Percentiles rank a stretch among this genome's conserved stretches.
Conservation (phyloP, 176 grass and related monocot species). For the Areca catechu region DNA sequence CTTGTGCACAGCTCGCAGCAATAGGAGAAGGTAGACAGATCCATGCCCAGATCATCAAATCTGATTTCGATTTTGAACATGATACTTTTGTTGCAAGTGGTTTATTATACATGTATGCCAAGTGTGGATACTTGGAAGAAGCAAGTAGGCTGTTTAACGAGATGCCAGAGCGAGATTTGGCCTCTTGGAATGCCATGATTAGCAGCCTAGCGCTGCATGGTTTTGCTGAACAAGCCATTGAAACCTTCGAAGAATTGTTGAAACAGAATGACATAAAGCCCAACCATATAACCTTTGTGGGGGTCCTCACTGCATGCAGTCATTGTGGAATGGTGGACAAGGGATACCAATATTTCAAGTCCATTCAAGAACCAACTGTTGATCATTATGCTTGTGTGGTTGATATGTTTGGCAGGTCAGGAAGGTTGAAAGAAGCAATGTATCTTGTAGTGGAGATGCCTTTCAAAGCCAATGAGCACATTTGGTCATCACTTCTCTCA, state of each 20-base stretch:
- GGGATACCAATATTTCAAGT: constrained; percentile 33
- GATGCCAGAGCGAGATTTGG: constrained; percentile 25
- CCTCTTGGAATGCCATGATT: constrained; percentile 35
- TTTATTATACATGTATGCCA: constrained; percentile 29
- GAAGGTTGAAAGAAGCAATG: constrained; percentile 28
- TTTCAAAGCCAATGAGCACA: constrained; percentile 26
- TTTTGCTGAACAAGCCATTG: constrained; percentile 23
- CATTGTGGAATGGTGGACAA: constrained; percentile 23
- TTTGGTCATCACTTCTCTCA: constrained; percentile 30
- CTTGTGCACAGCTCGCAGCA: constrained; percentile 28
- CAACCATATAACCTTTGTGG: constrained; percentile 22
- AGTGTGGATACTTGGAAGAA: constrained; percentile 29
- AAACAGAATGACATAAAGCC: constrained; percentile 19
- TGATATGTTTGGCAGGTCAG: constrained; percentile 30
- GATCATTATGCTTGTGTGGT: constrained; percentile 35
- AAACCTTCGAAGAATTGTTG: constrained; percentile 17
- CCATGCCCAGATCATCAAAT: constrained; percentile 32
- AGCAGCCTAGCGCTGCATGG: constrained; percentile 27
- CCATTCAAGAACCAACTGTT: constrained; percentile 25
- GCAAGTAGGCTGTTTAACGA: constrained; percentile 16
- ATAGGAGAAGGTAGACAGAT: constrained; percentile 32
- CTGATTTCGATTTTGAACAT: neutral
- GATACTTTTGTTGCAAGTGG: constrained; percentile 26
- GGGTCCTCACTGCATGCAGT: constrained; percentile 25
- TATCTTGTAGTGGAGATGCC: constrained; percentile 24